Evolutionary conservation across 2,329 filamentous ascomycete species (phyloP), one percentile per base, ranked within the genome.

Genomic region (Claviceps spartinae): DNA sequence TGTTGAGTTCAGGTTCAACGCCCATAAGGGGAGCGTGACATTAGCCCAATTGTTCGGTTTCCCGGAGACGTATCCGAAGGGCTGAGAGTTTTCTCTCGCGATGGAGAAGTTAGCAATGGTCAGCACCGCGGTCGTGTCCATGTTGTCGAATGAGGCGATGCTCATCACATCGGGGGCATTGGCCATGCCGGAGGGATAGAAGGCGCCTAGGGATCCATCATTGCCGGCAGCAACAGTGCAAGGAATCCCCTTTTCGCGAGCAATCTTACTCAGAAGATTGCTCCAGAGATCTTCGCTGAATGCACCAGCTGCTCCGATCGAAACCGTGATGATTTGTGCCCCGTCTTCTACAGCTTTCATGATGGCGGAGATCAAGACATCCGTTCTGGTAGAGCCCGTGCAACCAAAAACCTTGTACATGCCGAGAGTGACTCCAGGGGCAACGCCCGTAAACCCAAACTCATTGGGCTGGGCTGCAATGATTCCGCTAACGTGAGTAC

Each of bases 291-390:
- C 66, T 55, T 72, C 67, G 6, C 55, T 49, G 55, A 59, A 64
- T 13, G 57, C 55, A 20, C 42, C 49, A 5, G 52, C 22, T 8
- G 34, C 42, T 4, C 60, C 60, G 36, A 63, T 40, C 11, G 59
- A 61, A n/a, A 55, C 46, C 16, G 56, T 60, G 37, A 65, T 61
- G 46, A 65, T 60, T 24, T 63, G 55, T 18, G 56, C 57, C 26
- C 74, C 73, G 11, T 72, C 76, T 55, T 79, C 72, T 55, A 72
- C 77, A 0, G 79, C 79, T 58, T 68, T 71, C 61, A 74, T 70
- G 62, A 75, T 76, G 2, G 76, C 77, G 13, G 70, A 67, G 42
- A 79, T 73, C 51, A 82, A 58, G 13, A 79, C 65, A 54, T 81
- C 78, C 1, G 18, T 48, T 7, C 24, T 5, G 18, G 56, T 74